Evolutionary conservation across 2,329 filamentous ascomycete genomes (phyloP), one percentile per base, ranked within the genome.

Genomic region (Zelopaecilomyces penicillatus): DNA sequence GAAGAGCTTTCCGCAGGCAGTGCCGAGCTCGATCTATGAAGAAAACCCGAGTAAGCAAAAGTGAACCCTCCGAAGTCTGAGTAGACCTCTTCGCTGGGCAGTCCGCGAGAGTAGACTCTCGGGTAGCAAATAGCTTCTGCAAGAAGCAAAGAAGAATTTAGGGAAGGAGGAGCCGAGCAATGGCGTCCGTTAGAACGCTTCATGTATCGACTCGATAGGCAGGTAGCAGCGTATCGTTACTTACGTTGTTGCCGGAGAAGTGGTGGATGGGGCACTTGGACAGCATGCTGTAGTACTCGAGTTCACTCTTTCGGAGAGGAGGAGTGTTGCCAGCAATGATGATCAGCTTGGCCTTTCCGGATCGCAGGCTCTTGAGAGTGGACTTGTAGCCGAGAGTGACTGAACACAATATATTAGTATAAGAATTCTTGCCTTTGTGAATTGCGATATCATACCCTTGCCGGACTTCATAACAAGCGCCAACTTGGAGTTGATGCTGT

Each of bases 1-100:
- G 85, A 95, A 98, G 67, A 98, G 85, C 80, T 97, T 97, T 79
- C 93, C 93, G 76, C 90, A 96, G 60, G 89, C 90, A 66, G 90
- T 97, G 65, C 93, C 93, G 58, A 98, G 81, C 78, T 97, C 93
- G 67, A 97, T 96, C 90, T 97, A 70, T 69, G 48, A 47, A 51
- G 52, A 59, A 50, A 65, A 19, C 19, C 3, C 53, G 60, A 64
- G 78, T 84, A 74, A 83, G 80, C 79, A 68, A 59, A 65, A 60
- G 59, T 69, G 64, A 72, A 83, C 87, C 88, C 88, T 94, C 88
- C 87, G 86, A 93, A 93, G 87, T 81, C 83, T 74, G 34, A 59
- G 65, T 28, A 76, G 82, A 85, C 88, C 89, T 91, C 82, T 90
- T 95, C 88, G 83, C 86, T 87, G 87, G 88, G 87, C 73, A 75